Base-by-base conservation (phyloP, 208 protist species). In the Histomonas meleagridis region DNA sequence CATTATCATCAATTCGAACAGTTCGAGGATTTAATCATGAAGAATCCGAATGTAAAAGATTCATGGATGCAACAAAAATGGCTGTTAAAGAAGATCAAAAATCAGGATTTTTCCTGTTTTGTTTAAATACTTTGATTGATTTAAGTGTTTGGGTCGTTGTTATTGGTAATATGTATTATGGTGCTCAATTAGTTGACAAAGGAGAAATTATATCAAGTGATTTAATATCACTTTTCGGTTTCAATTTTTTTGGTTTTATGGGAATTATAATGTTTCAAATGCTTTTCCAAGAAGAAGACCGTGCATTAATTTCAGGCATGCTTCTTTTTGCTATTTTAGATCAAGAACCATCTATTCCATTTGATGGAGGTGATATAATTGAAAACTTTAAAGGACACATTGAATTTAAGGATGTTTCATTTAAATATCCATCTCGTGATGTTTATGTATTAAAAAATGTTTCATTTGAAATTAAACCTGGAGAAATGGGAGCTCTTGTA, bases 401-500 rank as follows among this genome's bases (percentile, higher is more conserved):
- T 5, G 38, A 57, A 9, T 90, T 90, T 46, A 1, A 90, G 26
- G 57, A 90, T 46, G 78, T 90, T 18, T 62, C 48, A 14, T 90
- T 90, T 43, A 26, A 28, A 3, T 90, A 90, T 90, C 78, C 78
- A 62, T 46, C 78, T 7, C 28, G 78, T 46, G n/a, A 90, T 65
- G 90, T 79, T 28, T 35, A 38, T 7, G 72, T 91, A 49, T 38
- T 92, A 5, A 92, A 91, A 16, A 91, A 90, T 57, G 62, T 93
- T 55, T 92, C 53, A 43, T 92, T 94, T 23, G n/a, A 51, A 14
- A 65, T 94, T 46, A 26, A 48, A 23, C 81, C 93, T 23, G 90
- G 90, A 9, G 51, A 81, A 92, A 76, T 90, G 72, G n/a, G 18
- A 46, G 93, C 93, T 35, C 76, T 94, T 7, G 92, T 93, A 57